A percentile compares a stretch with the other conserved stretches of the same genome.
Evolutionary conservation across 129 eudicot species (phyloP).

Genomic region (Rutidosis leptorrhynchoides): DNA sequence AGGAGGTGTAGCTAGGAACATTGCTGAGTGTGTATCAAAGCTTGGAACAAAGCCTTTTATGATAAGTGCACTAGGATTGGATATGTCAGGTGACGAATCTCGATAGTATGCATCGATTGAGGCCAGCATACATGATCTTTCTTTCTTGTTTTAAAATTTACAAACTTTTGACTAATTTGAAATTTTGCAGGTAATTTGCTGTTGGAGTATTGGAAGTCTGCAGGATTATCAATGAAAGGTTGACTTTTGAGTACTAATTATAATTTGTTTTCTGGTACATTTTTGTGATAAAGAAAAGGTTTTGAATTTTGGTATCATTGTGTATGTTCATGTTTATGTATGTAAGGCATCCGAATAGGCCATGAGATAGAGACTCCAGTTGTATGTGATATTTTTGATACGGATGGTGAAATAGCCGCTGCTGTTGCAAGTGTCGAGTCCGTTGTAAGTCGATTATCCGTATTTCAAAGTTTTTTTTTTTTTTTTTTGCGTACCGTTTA

Average conservation of each 20-base stretch:
- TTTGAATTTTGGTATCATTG: neutral
- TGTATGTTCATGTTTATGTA: conserved; percentile 14
- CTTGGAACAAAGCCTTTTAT: conserved; percentile 77
- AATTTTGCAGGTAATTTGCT: conserved; percentile 56
- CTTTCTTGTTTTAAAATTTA: neutral
- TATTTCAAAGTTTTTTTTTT: neutral
- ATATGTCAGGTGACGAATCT: conserved; percentile 66
- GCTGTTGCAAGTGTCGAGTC: conserved; percentile 92
- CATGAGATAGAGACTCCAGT: conserved; percentile 71
- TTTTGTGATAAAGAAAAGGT: neutral
- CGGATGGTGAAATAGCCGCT: conserved; percentile 76
- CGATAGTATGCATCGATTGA: neutral
- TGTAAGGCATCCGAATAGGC: conserved; percentile 58
- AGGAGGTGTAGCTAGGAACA: conserved; percentile 97
- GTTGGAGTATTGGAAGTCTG: conserved; percentile 73
- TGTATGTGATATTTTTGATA: conserved; percentile 71
- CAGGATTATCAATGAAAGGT: conserved; percentile 70
- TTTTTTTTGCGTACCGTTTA: neutral
- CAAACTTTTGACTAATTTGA: neutral
- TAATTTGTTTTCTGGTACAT: neutral
- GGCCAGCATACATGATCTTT: neutral
- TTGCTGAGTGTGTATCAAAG: conserved; percentile 86
- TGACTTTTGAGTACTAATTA: conserved; percentile 6
- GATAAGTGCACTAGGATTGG: conserved; percentile 87
- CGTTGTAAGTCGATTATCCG: conserved; percentile 46